A percentile compares a stretch with the other conserved stretches of the same genome.
Evolutionary conservation across 768 basidiomycete species (phyloP).

Genomic region (Hericium coralloides): DNA sequence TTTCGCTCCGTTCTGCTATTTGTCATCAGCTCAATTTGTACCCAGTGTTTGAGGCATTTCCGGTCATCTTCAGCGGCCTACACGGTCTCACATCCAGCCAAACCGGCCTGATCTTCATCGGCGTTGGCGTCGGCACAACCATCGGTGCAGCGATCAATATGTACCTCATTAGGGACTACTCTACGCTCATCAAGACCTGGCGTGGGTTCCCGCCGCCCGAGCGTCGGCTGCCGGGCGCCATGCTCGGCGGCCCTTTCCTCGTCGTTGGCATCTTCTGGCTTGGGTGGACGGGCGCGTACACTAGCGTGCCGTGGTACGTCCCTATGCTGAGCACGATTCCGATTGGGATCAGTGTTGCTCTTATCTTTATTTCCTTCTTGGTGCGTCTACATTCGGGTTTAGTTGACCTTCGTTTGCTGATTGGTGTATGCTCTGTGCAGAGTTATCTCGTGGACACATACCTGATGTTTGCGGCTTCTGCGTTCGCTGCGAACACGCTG

Average conservation of each 20-base stretch:
- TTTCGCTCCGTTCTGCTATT: background rate
- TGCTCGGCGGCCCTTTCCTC: background rate
- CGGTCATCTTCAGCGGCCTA: conserved; percentile 1
- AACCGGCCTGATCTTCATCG: conserved; percentile 4
- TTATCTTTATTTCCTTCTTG: conserved; percentile 5
- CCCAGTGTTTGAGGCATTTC: conserved; percentile 7
- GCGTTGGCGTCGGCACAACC: conserved; percentile 1
- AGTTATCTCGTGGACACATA: conserved; percentile 9
- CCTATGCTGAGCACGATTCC: conserved; percentile 4
- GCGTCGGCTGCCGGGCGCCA: background rate
- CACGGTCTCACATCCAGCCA: background rate
- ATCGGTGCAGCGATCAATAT: background rate
- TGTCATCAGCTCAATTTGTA: too few relatives aligned
- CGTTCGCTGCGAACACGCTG: conserved; percentile 6
- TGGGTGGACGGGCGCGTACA: conserved; percentile 7
- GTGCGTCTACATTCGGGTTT: background rate
- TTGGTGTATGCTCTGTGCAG: background rate
- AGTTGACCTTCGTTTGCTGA: background rate
- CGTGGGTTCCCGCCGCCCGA: conserved; percentile 8
- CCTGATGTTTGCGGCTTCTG: conserved; percentile 7
- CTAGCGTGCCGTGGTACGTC: conserved; percentile 6
- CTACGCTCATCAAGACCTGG: conserved; percentile 1
- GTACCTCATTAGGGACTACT: background rate
- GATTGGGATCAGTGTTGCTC: background rate
- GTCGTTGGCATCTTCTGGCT: conserved; percentile 3